Conservation (phyloP, 345 rosid species). For the Cardiospermum halicacabum region DNA sequence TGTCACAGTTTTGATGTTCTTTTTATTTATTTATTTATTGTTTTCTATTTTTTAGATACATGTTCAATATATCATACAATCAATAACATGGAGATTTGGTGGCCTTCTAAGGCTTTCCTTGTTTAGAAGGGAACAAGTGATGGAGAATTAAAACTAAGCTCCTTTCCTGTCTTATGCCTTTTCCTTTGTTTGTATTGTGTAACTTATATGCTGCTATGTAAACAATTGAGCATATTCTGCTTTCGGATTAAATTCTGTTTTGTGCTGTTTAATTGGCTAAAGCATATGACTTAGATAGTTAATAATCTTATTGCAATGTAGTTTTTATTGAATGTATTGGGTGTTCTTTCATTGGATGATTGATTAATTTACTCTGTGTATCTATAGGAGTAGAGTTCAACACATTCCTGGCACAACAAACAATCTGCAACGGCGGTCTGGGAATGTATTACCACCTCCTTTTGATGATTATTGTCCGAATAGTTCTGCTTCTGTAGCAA, state of each 20-base stretch:
- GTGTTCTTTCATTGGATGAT: slow-evolving; percentile 12
- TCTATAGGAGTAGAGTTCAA: slow-evolving; percentile 71
- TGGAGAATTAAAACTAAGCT: neutral
- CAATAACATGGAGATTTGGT: neutral
- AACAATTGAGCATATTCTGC: neutral
- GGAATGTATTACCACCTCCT: slow-evolving; percentile 77
- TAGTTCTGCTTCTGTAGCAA: slow-evolving; percentile 41
- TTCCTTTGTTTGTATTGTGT: neutral
- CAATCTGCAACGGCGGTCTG: slow-evolving; percentile 47
- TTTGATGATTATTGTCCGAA: slow-evolving; percentile 51
- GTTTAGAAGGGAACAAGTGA: neutral
- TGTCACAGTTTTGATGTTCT: neutral
- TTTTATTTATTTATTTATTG: too few relatives aligned
- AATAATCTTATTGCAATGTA: neutral
- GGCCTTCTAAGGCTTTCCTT: neutral
- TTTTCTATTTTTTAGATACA: neutral
- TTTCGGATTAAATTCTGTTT: neutral
- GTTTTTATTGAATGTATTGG: neutral
- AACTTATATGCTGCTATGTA: neutral
- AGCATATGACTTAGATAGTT: neutral
- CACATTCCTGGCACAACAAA: slow-evolving; percentile 64
- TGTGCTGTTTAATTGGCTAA: neutral
- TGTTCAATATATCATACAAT: neutral
- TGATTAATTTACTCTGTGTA: slow-evolving; percentile 25
- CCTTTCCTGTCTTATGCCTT: neutral